These are phyloP conservation scores for Hemisphaericaspora nanyangensis DNA, from an alignment of 805 yeast species.

Conservation along the genomic window DNA sequence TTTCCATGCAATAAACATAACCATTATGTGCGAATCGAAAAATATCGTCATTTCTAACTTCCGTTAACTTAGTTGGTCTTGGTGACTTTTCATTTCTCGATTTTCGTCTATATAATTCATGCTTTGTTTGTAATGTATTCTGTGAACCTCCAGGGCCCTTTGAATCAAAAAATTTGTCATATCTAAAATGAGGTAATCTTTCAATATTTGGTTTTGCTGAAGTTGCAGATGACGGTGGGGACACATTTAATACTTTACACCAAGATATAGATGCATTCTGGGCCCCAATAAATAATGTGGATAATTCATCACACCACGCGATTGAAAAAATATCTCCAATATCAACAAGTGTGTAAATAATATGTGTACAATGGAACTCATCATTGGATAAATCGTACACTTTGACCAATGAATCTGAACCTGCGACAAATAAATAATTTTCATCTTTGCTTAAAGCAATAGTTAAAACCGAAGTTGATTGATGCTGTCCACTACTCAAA, in stretches of 20 bases:
- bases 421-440: conserved; percentile 70
- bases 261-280: conserved; percentile 88
- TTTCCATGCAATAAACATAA: conserved; percentile 69
- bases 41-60: conserved; percentile 64
- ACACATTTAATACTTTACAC: conserved; percentile 37
- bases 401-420: conserved; percentile 85
- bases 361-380: conserved; percentile 45
- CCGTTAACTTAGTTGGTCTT: conserved; percentile 38
- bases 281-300: conserved; percentile 77
- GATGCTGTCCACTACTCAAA: conserved; percentile 44
- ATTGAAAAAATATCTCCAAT: conserved; percentile 92
- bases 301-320: conserved; percentile 56
- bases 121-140: conserved; percentile 26
- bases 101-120: conserved; percentile 16
- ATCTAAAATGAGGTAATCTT: conserved; percentile 55
- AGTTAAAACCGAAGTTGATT: conserved; percentile 71
- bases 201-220: conserved; percentile 13
- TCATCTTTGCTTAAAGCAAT: conserved; percentile 54
- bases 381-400: conserved; percentile 63
- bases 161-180: conserved; percentile 86
- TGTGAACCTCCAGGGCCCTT: conserved; percentile 72
- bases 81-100: conserved; percentile 11
- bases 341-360: conserved; percentile 80
- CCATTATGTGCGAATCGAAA: conserved; percentile 89
- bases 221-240: conserved; percentile 1